Evolutionary conservation across 73 alveolate genomes (phyloP), one percentile per base, ranked within the genome.

Genomic region (Symbiodinium natans): DNA sequence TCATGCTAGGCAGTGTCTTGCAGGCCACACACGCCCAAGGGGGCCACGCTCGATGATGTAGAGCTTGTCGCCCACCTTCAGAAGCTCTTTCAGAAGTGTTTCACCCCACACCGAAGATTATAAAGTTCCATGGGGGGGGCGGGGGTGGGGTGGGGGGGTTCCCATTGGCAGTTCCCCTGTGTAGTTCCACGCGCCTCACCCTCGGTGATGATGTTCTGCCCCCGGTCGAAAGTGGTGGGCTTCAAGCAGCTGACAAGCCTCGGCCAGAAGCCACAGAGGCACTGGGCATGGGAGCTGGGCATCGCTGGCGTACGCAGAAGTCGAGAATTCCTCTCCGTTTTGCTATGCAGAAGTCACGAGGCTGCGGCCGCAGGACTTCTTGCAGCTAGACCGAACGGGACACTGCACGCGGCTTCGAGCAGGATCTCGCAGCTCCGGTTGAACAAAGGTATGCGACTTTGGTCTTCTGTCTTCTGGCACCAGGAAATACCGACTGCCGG

Each of bases 241-340:
- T 88, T 88, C 86, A 88, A 41, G 82, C 74, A 88, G 86, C 95
- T 88, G 86, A 88, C 95, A 86, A 88, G 25, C 95, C 95, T 88
- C 75, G 80, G 80, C 23, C 4, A n/a, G n/a, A n/a, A n/a, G n/a
- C n/a, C n/a, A n/a, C n/a, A n/a, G n/a, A n/a, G n/a, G n/a, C n/a
- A n/a, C n/a, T n/a, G n/a, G n/a, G n/a, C n/a, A n/a, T n/a, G n/a
- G n/a, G n/a, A n/a, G n/a, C n/a, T n/a, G n/a, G n/a, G n/a, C n/a
- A n/a, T n/a, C n/a, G n/a, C n/a, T n/a, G n/a, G n/a, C n/a, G n/a
- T n/a, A n/a, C n/a, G n/a, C n/a, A n/a, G n/a, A n/a, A n/a, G n/a
- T n/a, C n/a, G n/a, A n/a, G n/a, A n/a, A n/a, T n/a, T n/a, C n/a
- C n/a, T n/a, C n/a, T 52, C 71, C 71, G 71, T 29, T 52, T n/a